phyloP scores from a whole-genome alignment of 768 basidiomycete species.

The Mycena pura region DNA sequence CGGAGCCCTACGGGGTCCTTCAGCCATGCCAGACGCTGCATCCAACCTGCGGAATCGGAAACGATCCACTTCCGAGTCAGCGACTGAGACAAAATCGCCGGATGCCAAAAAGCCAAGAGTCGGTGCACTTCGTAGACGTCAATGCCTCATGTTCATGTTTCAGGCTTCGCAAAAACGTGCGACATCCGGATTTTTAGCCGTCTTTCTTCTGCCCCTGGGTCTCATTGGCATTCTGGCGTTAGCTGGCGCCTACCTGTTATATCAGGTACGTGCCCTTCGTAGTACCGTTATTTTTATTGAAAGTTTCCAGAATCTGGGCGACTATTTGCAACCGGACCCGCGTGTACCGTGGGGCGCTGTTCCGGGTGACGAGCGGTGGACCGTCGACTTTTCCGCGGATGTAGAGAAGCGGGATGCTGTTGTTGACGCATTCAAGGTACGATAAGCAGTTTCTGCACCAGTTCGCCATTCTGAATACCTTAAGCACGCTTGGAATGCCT shows the following conservation, averaged over 20 bases:
- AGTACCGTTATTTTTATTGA: not conserved
- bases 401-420: constrained; percentile 68
- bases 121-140: not conserved
- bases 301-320: constrained; percentile 10
- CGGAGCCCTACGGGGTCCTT: too few species aligned
- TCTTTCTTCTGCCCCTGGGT: not conserved
- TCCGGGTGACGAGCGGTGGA: constrained; percentile 11
- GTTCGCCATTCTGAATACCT: constrained; percentile 10
- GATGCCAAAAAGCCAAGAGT: constrained; percentile 5
- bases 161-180: not conserved
- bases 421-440: constrained; percentile 78
- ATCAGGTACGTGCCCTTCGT: not conserved
- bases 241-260: constrained; percentile 8
- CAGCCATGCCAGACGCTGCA: not conserved
- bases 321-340: constrained; percentile 10
- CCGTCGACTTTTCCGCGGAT: constrained; percentile 55
- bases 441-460: constrained; percentile 24
- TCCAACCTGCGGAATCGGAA: constrained; percentile 16
- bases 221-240: not conserved
- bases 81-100: not conserved
- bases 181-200: not conserved
- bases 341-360: constrained; percentile 5
- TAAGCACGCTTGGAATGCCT: constrained; percentile 85
- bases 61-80: not conserved
- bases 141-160: not conserved